Evolutionary conservation across 192 early-diverging fungal species (phyloP), one percentile per base, ranked within the genome.

Genomic region (Coemansia sp.): DNA sequence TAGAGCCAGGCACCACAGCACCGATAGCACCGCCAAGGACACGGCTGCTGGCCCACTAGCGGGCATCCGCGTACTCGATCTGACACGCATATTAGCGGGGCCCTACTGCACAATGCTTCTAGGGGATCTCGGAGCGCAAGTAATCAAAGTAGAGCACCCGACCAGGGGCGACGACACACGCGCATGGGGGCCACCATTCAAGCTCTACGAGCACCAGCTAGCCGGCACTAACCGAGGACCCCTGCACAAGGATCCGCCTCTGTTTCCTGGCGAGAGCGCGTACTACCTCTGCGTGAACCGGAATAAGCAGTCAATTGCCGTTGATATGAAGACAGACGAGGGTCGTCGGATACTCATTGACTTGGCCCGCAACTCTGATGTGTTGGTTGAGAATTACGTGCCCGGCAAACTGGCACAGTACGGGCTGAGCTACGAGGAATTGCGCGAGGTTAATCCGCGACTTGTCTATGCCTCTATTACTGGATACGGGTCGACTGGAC

Each of bases 231-330:
- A 82, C 83, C n/a, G 31, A 55, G 24, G 84, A 76, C 53, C 71
- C 57, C 16, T 55, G 28, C 16, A 55, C 51, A 31, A 16, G 51
- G 51, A 28, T 16, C 83, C 84, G 28, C 63, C 73, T 1, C 50
- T 24, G 38, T 68, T 79, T 10, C 51, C 56, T 0, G 85, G 83
- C 1, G 94, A 96, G 62, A 87, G 85, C 45, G 93, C 95, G 7
- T 98, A 98, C 70, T 98, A 95, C 73, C 77, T 98, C 40, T 86
- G 90, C 55, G 87, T 92, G 18, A 98, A 98, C 71, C 86, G 96
- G 7, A 96, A 96, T 86, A 98, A 98, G 69, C 79, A 88, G 64
- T 95, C 93, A 2, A 85, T 98, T 13, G 88, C 93, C 0, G 81
- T 98, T 9, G 90, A 98, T 63, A 85, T 98, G 63, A 95, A 94